phyloP scores from a whole-genome alignment of 2,329 filamentous ascomycete genomes.

The Cladosporium halotolerans region DNA sequence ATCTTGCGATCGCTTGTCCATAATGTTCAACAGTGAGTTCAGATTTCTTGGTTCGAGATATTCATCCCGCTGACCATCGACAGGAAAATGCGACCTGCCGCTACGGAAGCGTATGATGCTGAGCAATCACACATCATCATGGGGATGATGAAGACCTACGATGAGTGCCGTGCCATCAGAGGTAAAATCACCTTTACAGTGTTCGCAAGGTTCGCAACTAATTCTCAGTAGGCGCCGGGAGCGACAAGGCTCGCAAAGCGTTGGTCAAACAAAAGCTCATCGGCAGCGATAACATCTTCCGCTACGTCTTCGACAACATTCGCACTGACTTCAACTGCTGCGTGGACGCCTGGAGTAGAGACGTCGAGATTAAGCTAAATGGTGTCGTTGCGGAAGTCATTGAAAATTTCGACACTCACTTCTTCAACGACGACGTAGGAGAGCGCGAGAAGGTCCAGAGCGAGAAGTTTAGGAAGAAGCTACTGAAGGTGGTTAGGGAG shows the following conservation, averaged over 20 bases:
- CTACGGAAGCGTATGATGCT: not conserved
- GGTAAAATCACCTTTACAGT: not conserved
- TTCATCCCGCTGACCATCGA: no score
- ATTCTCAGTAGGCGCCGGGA: not conserved
- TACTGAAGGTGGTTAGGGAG: not conserved
- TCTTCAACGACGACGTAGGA: not conserved
- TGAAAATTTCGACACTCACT: not conserved
- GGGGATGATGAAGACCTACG: not conserved
- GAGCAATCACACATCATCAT: not conserved
- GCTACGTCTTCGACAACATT: not conserved
- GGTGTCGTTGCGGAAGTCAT: not conserved
- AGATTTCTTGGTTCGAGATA: no score
- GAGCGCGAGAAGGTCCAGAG: not conserved
- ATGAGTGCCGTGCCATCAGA: not conserved
- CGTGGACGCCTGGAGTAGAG: not conserved
- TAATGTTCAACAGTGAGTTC: no score
- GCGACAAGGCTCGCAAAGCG: not conserved
- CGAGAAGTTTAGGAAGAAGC: not conserved
- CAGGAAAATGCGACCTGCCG: not conserved
- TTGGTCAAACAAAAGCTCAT: not conserved
- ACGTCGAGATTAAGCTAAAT: not conserved
- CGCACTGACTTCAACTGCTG: not conserved
- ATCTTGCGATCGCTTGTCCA: no score
- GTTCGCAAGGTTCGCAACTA: not conserved
- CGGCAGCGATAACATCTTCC: not conserved